Conservation (phyloP, 2,329 filamentous ascomycete species). For the Curvularia eragrostidis region DNA sequence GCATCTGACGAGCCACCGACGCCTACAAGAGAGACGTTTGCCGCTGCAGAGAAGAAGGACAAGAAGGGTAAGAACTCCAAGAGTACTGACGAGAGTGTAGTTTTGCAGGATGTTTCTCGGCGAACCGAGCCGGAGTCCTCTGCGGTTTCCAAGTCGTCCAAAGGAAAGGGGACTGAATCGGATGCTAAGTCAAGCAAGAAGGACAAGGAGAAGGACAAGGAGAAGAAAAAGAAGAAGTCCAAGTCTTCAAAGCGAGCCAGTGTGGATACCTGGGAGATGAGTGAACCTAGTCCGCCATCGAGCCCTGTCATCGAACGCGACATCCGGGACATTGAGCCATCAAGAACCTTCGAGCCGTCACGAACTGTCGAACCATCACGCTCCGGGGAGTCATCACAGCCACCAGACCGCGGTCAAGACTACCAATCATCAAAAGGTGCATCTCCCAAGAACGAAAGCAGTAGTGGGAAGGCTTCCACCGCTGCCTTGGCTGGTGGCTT, state of each 20-base stretch:
- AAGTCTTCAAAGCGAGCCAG: conserved; percentile 42
- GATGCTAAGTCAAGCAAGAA: conserved; percentile 49
- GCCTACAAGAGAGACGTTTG: conserved; percentile 26
- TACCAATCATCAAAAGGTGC: conserved; percentile 14
- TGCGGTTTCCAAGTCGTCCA: conserved; percentile 16
- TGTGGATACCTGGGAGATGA: conserved; percentile 41
- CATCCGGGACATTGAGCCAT: conserved; percentile 24
- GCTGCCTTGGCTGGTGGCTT: conserved; percentile 44
- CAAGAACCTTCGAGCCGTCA: background rate
- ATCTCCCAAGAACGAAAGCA: conserved; percentile 20
- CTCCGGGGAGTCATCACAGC: background rate
- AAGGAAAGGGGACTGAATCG: conserved; percentile 21
- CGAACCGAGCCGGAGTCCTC: conserved; percentile 16
- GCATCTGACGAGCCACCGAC: conserved; percentile 23
- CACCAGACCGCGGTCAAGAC: conserved; percentile 5
- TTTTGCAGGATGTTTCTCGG: conserved; percentile 25
- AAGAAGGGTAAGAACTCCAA: conserved; percentile 39
- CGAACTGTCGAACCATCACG: conserved; percentile 6
- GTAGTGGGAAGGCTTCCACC: conserved; percentile 26
- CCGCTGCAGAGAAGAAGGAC: conserved; percentile 26
- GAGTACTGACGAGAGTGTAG: conserved; percentile 33
- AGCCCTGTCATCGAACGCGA: conserved; percentile 46
- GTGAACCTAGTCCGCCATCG: conserved; percentile 32
- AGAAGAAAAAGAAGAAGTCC: conserved; percentile 35
- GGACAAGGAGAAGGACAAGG: conserved; percentile 9